Evolutionary conservation across 768 basidiomycete genomes (phyloP).

Genomic region (Collybia sordida): DNA sequence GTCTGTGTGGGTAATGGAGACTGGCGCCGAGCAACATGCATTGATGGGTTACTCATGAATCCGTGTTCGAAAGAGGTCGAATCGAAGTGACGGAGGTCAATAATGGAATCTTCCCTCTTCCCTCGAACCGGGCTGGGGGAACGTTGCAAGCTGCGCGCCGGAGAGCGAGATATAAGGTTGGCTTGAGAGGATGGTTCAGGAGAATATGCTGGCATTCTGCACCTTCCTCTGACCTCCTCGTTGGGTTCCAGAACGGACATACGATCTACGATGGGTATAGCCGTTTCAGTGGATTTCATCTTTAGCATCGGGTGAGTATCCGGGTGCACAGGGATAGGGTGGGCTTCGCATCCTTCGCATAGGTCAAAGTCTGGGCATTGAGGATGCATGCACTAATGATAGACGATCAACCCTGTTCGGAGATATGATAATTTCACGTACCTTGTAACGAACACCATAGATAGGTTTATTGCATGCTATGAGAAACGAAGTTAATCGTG

Average conservation of each 20-base stretch:
- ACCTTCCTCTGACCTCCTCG: background rate
- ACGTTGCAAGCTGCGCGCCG: background rate
- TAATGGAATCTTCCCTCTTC: no score
- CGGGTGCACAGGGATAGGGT: conserved; percentile 77
- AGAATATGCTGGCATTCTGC: no score
- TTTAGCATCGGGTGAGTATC: conserved; percentile 72
- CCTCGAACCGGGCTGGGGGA: background rate
- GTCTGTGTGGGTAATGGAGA: no score
- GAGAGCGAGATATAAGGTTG: no score
- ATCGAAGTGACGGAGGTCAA: no score
- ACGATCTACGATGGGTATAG: conserved; percentile 25
- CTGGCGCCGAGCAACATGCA: no score
- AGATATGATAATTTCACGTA: conserved; percentile 19
- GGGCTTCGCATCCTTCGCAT: conserved; percentile 76
- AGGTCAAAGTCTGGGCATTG: conserved; percentile 81
- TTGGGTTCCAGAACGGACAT: background rate
- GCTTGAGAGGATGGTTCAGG: no score
- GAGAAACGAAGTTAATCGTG: background rate
- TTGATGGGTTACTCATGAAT: no score
- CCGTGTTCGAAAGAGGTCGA: no score
- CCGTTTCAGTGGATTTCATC: conserved; percentile 53
- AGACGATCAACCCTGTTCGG: background rate
- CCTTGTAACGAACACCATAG: conserved; percentile 72
- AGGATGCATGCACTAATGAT: conserved; percentile 70
- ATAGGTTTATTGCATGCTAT: conserved; percentile 53